A percentile compares a stretch with the other conserved stretches of the same genome.
Conservation (phyloP, 768 basidiomycete species). For the Pleurotus sapidus region DNA sequence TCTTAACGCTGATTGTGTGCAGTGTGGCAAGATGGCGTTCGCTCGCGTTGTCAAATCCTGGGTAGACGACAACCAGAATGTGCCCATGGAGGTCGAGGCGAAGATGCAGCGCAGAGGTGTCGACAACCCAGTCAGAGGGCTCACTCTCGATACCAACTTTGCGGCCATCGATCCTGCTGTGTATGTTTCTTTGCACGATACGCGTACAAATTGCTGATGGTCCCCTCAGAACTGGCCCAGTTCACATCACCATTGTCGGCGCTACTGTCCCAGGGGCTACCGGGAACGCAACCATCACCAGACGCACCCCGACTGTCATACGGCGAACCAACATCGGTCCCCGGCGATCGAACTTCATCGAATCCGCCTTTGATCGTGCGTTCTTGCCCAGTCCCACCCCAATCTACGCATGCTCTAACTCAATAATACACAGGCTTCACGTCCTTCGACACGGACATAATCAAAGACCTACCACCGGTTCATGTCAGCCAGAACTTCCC, state of each 20-base stretch:
- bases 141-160: conserved; percentile 40
- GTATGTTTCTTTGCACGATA: conserved; percentile 9
- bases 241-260: conserved; percentile 11
- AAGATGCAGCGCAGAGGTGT: conserved; percentile 24
- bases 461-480: conserved; percentile 14
- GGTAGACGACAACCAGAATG: conserved; percentile 39
- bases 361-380: conserved; percentile 4
- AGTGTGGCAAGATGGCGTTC: conserved; percentile 41
- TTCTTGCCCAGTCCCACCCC: not conserved
- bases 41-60: conserved; percentile 38
- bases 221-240: not conserved
- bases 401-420: not conserved
- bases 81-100: conserved; percentile 27
- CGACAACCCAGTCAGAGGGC: conserved; percentile 33
- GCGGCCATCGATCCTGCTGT: conserved; percentile 21
- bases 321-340: conserved; percentile 4
- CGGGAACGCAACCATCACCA: conserved; percentile 10
- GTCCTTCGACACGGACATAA: conserved; percentile 13
- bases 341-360: not conserved
- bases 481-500: conserved; percentile 18
- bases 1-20: not conserved
- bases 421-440: conserved; percentile 8
- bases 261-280: conserved; percentile 14
- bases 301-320: conserved; percentile 9
- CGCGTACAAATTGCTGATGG: not conserved